Percentiles rank a stretch among this genome's conserved stretches.
Evolutionary conservation across 2,329 filamentous ascomycete species (phyloP).

Genomic region (Aspergillus glaucus): DNA sequence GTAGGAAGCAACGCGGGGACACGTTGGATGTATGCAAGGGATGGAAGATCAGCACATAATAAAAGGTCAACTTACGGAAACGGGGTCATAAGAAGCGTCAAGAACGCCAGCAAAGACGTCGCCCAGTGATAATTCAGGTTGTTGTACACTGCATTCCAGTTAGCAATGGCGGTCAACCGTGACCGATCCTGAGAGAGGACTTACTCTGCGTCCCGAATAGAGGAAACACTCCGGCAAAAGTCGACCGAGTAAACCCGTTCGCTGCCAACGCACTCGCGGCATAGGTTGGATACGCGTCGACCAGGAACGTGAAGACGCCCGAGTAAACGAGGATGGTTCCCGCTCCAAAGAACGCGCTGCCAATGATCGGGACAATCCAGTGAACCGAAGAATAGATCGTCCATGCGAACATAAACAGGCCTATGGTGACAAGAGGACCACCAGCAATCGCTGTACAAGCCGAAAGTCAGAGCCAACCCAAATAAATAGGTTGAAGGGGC

Average conservation of each 20-base stretch:
- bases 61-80: constrained; percentile 36
- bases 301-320: constrained; percentile 83
- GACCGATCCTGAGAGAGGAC: constrained; percentile 10
- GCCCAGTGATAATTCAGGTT: constrained; percentile 43
- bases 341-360: constrained; percentile 62
- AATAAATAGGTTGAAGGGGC: background rate
- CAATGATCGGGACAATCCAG: constrained; percentile 71
- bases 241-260: constrained; percentile 71
- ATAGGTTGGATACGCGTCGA: constrained; percentile 50
- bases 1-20: no score
- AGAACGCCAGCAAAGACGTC: constrained; percentile 37
- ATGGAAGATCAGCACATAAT: background rate
- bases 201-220: constrained; percentile 60
- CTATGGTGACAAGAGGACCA: constrained; percentile 69
- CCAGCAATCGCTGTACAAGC: constrained; percentile 54
- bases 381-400: constrained; percentile 67
- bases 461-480: constrained; percentile 3
- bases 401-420: constrained; percentile 86
- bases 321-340: constrained; percentile 73
- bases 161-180: constrained; percentile 16
- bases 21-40: no score
- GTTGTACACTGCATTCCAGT: constrained; percentile 38
- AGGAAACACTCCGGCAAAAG: constrained; percentile 73
- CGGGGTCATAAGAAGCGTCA: constrained; percentile 39
- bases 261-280: constrained; percentile 65